Base-by-base conservation (phyloP, 208 protist species). In the Trypanosoma cruzi region DNA sequence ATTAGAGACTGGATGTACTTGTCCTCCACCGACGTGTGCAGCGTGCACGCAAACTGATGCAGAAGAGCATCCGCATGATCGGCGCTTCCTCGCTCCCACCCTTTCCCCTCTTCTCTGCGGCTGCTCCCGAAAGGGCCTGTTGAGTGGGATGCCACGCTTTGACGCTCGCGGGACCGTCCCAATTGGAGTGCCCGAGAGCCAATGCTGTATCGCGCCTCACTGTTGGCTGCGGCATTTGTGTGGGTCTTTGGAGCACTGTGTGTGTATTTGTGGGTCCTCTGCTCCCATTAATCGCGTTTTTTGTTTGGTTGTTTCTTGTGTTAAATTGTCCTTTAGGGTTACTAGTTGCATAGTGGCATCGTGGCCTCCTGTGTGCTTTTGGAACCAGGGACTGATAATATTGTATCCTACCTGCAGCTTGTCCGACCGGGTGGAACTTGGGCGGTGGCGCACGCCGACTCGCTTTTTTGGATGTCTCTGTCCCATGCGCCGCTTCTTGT, bases 401-500 rank as follows among this genome's bases (percentile, higher is more conserved):
- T 71, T 29, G 32, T 79, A 58, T 68, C 49, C 42, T 73, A 71
- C 32, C 20, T 75, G 57, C 29, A 49, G 20, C 31, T 66, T 62
- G 4, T 63, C 29, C 52, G 71, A 31, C 74, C 80, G 32, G 77
- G 86, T 59, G 34, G 82, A 36, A 64, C 64, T 22, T 87, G 62
- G 77, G 81, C 79, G 20, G 4, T 86, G 8, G 63, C 50, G 37
- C 91, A 94, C 73, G 29, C 81, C 4, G 46, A 76, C 24, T 69
- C 83, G 13, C 36, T 95, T 24, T 58, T 64, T 11, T 70, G 71
- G 29, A 82, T 81, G 37, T 95, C 91, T 63, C 72, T 95, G 24
- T 92, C 93, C 48, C 86, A 93, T 73, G 83, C 86, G 0, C 89
- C 89, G 2, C 93, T 95, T 59, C 89, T 86, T 32, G 69, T 79